Base-by-base conservation (phyloP, 495 filamentous ascomycete species). In the Geopyxis carbonaria region DNA sequence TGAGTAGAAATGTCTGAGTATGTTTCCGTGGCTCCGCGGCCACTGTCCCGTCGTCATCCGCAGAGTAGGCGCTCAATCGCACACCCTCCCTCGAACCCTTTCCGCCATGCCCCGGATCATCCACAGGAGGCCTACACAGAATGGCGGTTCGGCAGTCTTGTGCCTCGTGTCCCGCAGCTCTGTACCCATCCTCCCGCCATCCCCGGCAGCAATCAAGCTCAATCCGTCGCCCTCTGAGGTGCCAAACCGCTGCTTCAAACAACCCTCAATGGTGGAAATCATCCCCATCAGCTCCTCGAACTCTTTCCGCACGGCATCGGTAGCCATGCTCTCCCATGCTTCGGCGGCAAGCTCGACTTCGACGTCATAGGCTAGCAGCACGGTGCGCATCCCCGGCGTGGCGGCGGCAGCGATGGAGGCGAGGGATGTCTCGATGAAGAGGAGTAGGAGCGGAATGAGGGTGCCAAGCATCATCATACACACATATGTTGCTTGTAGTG, bases 401-500 rank as follows among this genome's bases (percentile, higher is more conserved):
- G 7, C 25, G 7, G 25, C 25, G 38, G 15, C 22, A 28, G 38
- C 7, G 20, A 41, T 41, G 14, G 38, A 7, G n/a, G 25, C 22
- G 7, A 32, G 29, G 9, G 38, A 19, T 16, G 22, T 41, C 18
- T 41, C 38, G 29, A 41, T 41, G 38, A 32, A 41, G 9, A 41
- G 8, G n/a, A 41, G 25, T 13, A 41, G 29, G 18, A 41, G 19
- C 11, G 38, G 38, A 8, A 41, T 8, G 5, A 41, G 18, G 13
- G 38, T 41, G 5, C 38, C 38, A 2, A 41, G 38, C 38, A 41
- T 16, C 38, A 41, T 41, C 28, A 41, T 41, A 18, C 38, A 41
- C 8, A 41, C 29, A 18, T 41, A 41, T n/a, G 38, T 33, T 27
- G 20, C 23, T 22, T 41, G 38, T 5, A 33, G 20, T 8, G 38